Percentiles rank a stretch among this genome's conserved stretches.
These are phyloP conservation scores for Phytophthora sp. DNA, from an alignment of 352 stramenopile species.

Conservation along the genomic window DNA sequence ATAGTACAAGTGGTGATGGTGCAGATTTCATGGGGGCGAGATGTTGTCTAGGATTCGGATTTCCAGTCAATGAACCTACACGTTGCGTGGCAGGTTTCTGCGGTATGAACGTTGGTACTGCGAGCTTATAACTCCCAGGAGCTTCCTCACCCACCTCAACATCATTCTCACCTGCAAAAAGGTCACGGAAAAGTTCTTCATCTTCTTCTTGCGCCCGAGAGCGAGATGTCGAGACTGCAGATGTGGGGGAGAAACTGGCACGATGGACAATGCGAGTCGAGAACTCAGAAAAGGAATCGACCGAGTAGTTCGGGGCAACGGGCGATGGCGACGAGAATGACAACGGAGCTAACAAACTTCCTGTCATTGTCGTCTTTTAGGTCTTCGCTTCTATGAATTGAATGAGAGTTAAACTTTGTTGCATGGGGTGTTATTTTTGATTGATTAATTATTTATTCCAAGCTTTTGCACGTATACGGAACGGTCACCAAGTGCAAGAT, in stretches of 20 bases:
- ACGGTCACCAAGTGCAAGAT: slow-evolving; percentile 28
- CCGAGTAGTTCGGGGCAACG: slow-evolving; percentile 40
- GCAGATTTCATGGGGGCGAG: slow-evolving; percentile 16
- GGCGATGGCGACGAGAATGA: slow-evolving; percentile 13
- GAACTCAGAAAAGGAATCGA: slow-evolving; percentile 66
- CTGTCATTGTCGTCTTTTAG: slow-evolving; percentile 40
- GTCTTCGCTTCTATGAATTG: no score
- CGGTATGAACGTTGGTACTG: slow-evolving; percentile 16
- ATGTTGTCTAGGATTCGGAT: slow-evolving; percentile 19
- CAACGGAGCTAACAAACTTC: slow-evolving; percentile 22
- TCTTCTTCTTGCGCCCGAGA: slow-evolving; percentile 46
- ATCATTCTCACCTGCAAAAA: slow-evolving; percentile 55
- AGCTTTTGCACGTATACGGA: neutral
- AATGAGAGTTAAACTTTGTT: no score
- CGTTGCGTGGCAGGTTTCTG: slow-evolving; percentile 23
- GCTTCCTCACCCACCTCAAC: neutral
- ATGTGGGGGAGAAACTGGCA: slow-evolving; percentile 28
- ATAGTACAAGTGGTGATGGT: slow-evolving; percentile 7
- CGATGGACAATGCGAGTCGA: slow-evolving; percentile 46
- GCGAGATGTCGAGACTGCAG: slow-evolving; percentile 8
- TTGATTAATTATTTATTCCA: slow-evolving; percentile 18
- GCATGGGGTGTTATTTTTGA: slow-evolving; percentile 41
- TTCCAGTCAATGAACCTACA: slow-evolving; percentile 1
- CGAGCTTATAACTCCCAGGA: neutral
- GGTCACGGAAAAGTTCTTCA: slow-evolving; percentile 72